Conservation (phyloP, 441 rosid species). For the Pelargonium australe region DNA sequence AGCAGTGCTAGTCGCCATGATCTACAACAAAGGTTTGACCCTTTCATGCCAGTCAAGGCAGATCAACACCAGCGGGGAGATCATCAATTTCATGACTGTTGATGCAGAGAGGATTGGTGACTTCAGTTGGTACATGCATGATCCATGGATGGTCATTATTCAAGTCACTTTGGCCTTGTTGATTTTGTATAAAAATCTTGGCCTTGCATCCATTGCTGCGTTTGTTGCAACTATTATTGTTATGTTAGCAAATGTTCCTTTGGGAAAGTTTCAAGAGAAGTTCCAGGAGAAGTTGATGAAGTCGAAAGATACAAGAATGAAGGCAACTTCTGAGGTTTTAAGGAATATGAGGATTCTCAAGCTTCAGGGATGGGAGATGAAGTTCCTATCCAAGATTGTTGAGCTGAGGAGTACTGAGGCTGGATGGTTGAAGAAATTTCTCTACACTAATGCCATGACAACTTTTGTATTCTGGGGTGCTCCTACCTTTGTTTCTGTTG, state of each 20-base stretch:
- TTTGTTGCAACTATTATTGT: slow-evolving; percentile 36
- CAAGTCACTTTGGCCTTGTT: slow-evolving; percentile 44
- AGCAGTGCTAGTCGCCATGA: slow-evolving; percentile 32
- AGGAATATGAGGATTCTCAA: slow-evolving; percentile 61
- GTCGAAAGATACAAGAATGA: slow-evolving; percentile 56
- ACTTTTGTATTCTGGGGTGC: slow-evolving; percentile 44
- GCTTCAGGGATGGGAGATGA: slow-evolving; percentile 74
- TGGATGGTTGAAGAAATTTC: slow-evolving; percentile 46
- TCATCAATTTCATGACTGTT: slow-evolving; percentile 55
- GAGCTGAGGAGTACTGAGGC: slow-evolving; percentile 38
- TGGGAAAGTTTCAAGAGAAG: slow-evolving; percentile 41
- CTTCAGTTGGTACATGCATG: slow-evolving; percentile 45
- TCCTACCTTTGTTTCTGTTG: slow-evolving; percentile 48
- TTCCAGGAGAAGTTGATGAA: slow-evolving; percentile 51
- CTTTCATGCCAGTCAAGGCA: slow-evolving; percentile 47
- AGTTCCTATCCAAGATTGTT: slow-evolving; percentile 43
- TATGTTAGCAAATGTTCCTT: slow-evolving; percentile 47
- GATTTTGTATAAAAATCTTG: slow-evolving; percentile 50
- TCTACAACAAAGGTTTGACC: slow-evolving; percentile 51
- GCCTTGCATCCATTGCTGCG: slow-evolving; percentile 45
- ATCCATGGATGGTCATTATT: slow-evolving; percentile 42
- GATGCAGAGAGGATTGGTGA: slow-evolving; percentile 55
- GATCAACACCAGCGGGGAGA: slow-evolving; percentile 51
- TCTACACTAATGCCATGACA: slow-evolving; percentile 33
- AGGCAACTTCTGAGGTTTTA: slow-evolving; percentile 46